A percentile compares a stretch with the other conserved stretches of the same genome.
phyloP scores from a whole-genome alignment of 768 basidiomycete genomes.

The Leucocoprinus leucothites region DNA sequence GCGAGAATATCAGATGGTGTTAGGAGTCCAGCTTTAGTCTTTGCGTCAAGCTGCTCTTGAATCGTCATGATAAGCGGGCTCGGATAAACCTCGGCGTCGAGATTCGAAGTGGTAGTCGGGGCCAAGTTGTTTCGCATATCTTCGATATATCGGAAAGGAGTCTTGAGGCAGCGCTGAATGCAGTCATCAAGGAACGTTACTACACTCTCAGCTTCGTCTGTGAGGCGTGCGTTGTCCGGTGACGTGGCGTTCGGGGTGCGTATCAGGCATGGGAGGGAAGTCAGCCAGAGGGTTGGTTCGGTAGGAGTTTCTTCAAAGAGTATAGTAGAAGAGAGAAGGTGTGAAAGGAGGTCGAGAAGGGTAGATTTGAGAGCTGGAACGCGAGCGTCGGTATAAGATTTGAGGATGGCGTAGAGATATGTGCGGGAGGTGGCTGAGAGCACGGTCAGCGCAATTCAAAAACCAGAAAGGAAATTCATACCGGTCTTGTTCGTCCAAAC shows the following conservation, averaged over 20 bases:
- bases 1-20: conserved; percentile 61
- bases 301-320: conserved; percentile 75
- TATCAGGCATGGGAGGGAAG: conserved; percentile 49
- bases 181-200: conserved; percentile 83
- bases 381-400: conserved; percentile 49
- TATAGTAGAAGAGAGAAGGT: conserved; percentile 67
- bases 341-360: conserved; percentile 50
- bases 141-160: conserved; percentile 85
- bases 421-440: conserved; percentile 38
- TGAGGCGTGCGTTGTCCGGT: conserved; percentile 50
- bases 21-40: conserved; percentile 52
- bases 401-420: conserved; percentile 71
- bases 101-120: conserved; percentile 9
- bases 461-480: conserved; percentile 28
- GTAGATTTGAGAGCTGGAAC: conserved; percentile 43
- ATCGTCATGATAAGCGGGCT: conserved; percentile 73
- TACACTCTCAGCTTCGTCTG: conserved; percentile 54
- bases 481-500: conserved; percentile 73
- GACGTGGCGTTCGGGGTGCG: conserved; percentile 34
- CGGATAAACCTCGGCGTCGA: not conserved
- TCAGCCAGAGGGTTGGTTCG: conserved; percentile 76
- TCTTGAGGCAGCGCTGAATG: conserved; percentile 74
- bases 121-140: conserved; percentile 42
- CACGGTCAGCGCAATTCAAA: not conserved
- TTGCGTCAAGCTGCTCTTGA: conserved; percentile 74